These are phyloP conservation scores for Fomitiporia mediterranea DNA, from an alignment of 1,284 basidiomycete genomes.

Conservation along the genomic window DNA sequence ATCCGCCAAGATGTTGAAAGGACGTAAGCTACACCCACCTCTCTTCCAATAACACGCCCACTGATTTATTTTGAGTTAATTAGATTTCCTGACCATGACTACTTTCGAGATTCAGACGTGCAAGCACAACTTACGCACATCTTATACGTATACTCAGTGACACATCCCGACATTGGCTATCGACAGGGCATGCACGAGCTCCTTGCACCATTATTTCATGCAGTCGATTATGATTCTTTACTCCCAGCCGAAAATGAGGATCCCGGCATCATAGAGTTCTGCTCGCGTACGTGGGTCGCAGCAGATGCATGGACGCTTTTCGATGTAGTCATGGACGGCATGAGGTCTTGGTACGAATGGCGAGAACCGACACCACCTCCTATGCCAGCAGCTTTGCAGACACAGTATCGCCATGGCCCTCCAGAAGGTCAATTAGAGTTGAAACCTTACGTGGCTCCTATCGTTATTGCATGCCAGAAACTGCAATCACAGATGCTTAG, in stretches of 20 bases:
- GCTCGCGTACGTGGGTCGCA: slow-evolving; percentile 64
- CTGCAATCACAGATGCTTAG: slow-evolving; percentile 73
- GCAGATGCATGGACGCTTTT: slow-evolving; percentile 87
- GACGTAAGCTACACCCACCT: slow-evolving; percentile 49
- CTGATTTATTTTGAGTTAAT: neutral
- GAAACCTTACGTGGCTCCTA: slow-evolving; percentile 71
- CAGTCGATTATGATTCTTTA: slow-evolving; percentile 79
- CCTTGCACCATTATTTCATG: slow-evolving; percentile 78
- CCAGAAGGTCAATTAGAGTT: slow-evolving; percentile 43
- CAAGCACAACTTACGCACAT: slow-evolving; percentile 81
- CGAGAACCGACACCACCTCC: slow-evolving; percentile 44
- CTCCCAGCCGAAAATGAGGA: slow-evolving; percentile 26
- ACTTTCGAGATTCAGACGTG: slow-evolving; percentile 73
- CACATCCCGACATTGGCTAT: slow-evolving; percentile 80
- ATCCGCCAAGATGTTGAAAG: slow-evolving; percentile 91
- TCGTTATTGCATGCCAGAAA: slow-evolving; percentile 73
- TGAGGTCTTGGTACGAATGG: slow-evolving; percentile 89
- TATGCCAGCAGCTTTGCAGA: slow-evolving; percentile 10
- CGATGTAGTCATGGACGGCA: slow-evolving; percentile 67
- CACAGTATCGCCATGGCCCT: slow-evolving; percentile 17
- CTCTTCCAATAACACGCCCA: slow-evolving; percentile 21
- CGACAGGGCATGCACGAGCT: slow-evolving; percentile 97
- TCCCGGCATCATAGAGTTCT: slow-evolving; percentile 49
- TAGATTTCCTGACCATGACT: slow-evolving; percentile 87
- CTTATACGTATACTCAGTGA: slow-evolving; percentile 75